phyloP scores from a whole-genome alignment of 495 filamentous ascomycete genomes.

The Elaphomyces granulatus region DNA sequence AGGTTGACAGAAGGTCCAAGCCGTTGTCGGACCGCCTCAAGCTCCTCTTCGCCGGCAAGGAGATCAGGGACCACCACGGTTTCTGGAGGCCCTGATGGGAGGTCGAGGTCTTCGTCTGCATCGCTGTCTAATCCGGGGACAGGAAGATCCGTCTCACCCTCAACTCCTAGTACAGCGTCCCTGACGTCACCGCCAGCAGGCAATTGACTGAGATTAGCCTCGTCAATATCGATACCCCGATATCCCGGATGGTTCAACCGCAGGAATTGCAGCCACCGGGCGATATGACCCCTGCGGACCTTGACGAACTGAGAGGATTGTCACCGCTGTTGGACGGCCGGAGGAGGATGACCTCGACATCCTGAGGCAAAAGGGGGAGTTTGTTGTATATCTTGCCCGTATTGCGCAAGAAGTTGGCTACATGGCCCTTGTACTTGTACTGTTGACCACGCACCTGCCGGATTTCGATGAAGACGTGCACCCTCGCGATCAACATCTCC shows the following conservation, averaged over 20 bases:
- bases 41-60: neutral
- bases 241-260: neutral
- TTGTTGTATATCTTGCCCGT: neutral
- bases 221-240: neutral
- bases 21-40: neutral
- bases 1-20: neutral
- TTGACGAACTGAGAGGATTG: neutral
- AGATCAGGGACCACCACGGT: neutral
- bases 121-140: neutral
- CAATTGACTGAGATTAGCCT: neutral
- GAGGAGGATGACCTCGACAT: neutral
- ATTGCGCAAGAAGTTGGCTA: neutral
- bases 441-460: neutral
- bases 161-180: neutral
- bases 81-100: neutral
- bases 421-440: neutral
- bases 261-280: neutral
- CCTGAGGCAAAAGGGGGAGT: neutral
- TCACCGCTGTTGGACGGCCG: neutral
- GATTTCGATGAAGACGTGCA: neutral
- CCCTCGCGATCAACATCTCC: neutral
- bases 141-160: neutral
- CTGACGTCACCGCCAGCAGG: neutral
- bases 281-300: neutral
- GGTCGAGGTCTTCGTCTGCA: neutral